Conservation (phyloP, 805 yeast species). For the Metschnikowia borealis region DNA sequence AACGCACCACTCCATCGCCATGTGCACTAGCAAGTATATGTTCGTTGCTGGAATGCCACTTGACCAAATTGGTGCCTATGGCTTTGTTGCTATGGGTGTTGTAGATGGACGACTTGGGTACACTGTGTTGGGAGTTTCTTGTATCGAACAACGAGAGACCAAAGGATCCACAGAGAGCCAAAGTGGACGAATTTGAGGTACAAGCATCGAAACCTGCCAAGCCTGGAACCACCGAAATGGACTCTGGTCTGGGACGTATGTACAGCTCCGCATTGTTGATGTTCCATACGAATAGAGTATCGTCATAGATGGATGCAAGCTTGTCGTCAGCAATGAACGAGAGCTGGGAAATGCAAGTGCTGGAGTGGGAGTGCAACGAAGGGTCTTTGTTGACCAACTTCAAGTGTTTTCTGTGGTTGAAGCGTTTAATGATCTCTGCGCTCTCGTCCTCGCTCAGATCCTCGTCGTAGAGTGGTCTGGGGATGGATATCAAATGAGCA, state of each 20-base stretch:
- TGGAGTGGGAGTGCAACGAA: constrained; percentile 16
- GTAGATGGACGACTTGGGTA: constrained; percentile 25
- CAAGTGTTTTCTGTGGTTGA: constrained; percentile 71
- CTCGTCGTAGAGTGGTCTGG: constrained; percentile 24
- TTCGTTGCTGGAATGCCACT: constrained; percentile 62
- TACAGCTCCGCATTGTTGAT: constrained; percentile 47
- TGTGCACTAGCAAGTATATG: constrained; percentile 65
- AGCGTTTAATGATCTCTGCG: constrained; percentile 75
- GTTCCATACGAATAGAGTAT: constrained; percentile 77
- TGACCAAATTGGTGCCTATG: constrained; percentile 40
- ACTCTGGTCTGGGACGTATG: constrained; percentile 44
- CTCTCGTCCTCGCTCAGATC: constrained; percentile 31
- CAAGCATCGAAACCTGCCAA: constrained; percentile 43
- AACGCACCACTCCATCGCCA: constrained; percentile 48
- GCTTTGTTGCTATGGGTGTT: background rate
- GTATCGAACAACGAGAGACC: constrained; percentile 76
- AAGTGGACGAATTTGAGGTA: constrained; percentile 20
- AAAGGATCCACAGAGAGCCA: constrained; percentile 64
- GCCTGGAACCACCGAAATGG: constrained; percentile 51
- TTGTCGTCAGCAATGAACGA: constrained; percentile 34
- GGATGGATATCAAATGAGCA: constrained; percentile 68
- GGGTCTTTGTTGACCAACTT: constrained; percentile 26
- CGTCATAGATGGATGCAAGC: constrained; percentile 60
- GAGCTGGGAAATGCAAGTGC: constrained; percentile 27
- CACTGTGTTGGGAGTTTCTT: constrained; percentile 43